Evolutionary conservation across 495 filamentous ascomycete species (phyloP), one percentile per base, ranked within the genome.

Genomic region (Beverwykella pulmonaria): DNA sequence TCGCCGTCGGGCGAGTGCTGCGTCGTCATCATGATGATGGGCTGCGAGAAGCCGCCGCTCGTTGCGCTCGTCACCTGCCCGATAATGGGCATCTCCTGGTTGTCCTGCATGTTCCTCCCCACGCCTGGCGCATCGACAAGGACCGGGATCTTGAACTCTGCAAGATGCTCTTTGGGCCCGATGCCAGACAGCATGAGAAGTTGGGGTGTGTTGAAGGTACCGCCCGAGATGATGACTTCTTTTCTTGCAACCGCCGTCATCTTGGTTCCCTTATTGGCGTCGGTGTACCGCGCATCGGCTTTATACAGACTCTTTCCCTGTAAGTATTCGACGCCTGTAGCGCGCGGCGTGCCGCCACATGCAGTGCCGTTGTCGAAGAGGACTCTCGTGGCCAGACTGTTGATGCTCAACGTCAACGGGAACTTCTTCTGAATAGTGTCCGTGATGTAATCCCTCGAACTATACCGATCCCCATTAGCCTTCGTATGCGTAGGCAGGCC

Each of bases 291-390:
- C 59, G 70, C 73, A 49, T 83, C 82, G 5, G 88, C 87, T 32
- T 81, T 76, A 77, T 89, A 90, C 8, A 90, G 77, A 56, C 79
- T 73, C 26, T 82, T 65, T 23, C 87, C 87, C 50, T 82, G 79
- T 2, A 90, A 80, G 71, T 84, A 90, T 48, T 87, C 82, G 39
- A 91, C 81, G 36, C 87, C 88, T 0, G 77, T 84, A 10, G 88
- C 88, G 12, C 75, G 76, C 0, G 86, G 84, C 10, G 76, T 76
- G 5, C 53, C 53, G 3, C 69, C 74, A 8, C 75, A 65, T 15
- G 77, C 76, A 49, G 63, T 56, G 7, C 73, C 54, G 17, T 77
- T 79, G 63, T 84, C 78, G 62, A 90, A 89, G 22, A 70, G 65
- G 41, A 90, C 75, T 65, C 82, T 84, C 10, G 87, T 90, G 17